Base-by-base conservation (phyloP, 352 stramenopile species). In the Globisporangium cederbergense region DNA sequence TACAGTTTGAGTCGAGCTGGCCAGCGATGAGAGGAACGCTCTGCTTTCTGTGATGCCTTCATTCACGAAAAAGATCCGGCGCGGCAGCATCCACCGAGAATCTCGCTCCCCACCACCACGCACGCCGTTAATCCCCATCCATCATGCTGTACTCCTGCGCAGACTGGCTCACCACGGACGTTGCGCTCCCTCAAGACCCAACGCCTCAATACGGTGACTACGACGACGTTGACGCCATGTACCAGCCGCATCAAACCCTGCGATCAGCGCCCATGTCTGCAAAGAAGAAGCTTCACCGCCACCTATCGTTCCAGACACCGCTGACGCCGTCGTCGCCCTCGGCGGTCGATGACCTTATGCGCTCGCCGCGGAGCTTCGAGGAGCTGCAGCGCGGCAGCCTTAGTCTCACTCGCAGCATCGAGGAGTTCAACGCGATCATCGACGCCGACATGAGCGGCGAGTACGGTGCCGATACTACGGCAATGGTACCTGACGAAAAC, bases 391-490 rank as follows among this genome's bases (percentile, higher is more conserved):
- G 40, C 9, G 58, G 42, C 6, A 54, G 57, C 30, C 40, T 65
- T 2, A 66, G 51, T 32, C 30, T 70, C 43, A 28, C 42, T 7
- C 59, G 43, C 10, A 66, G 64, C 45, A 60, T 70, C 47, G 64
- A 66, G 43, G 64, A 70, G 51, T 70, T 70, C 57, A 70, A 70
- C 18, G 64, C 64, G 38, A 60, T 70, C 49, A 70, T 70, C 28
- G 50, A 60, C 5, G 51, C 58, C 10, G 58, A 57, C 43, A 51
- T 68, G 54, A 53, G 22, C 18, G 28, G 34, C 13, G 36, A 42
- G 8, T 58, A 45, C 30, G 30, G 13, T 32, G 14, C n/a, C 5
- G 18, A 47, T 25, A 11, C 47, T 14, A 4, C 14, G 10, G 16
- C 16, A 16, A 16, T 42, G 13, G 8, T 42, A 3, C 7, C 14